These are phyloP conservation scores for Medicago ruthenica DNA, from an alignment of 306 rosid genomes.

Conservation along the genomic window DNA sequence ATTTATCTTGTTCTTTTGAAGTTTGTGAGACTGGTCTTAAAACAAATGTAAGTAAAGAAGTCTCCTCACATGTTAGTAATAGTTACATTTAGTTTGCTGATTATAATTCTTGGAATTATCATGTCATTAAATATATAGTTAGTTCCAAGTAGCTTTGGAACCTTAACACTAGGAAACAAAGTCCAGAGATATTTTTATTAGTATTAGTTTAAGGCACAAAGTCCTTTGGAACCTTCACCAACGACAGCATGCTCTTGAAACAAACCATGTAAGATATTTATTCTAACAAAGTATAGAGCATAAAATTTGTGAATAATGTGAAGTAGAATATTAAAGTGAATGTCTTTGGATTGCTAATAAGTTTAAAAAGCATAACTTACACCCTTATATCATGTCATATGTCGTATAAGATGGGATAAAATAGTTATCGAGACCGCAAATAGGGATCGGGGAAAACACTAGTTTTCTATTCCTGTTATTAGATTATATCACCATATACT, in stretches of 20 bases:
- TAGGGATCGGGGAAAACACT: not conserved
- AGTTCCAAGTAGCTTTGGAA: conserved; percentile 4
- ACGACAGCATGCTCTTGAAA: not conserved
- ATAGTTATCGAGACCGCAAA: conserved; percentile 17
- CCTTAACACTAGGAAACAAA: conserved; percentile 14
- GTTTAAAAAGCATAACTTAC: conserved; percentile 5
- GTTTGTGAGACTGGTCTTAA: conserved; percentile 77
- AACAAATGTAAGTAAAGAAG: conserved; percentile 61
- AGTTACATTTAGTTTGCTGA: conserved; percentile 2
- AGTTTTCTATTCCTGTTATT: not conserved
- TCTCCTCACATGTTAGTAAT: conserved; percentile 22
- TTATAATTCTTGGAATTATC: conserved; percentile 8
- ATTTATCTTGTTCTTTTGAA: conserved; percentile 59
- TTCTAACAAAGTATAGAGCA: not conserved
- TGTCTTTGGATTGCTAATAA: conserved; percentile 27
- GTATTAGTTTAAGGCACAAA: not conserved
- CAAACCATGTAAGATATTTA: not conserved
- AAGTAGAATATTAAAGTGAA: not conserved
- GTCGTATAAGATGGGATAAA: conserved; percentile 1
- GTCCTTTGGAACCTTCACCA: not conserved
- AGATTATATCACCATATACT: conserved; percentile 14
- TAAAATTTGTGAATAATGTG: not conserved
- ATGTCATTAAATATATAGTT: conserved; percentile 3
- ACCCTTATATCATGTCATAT: conserved; percentile 9
- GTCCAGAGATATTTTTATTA: conserved; percentile 2